Conservation (phyloP, 768 basidiomycete genomes). For the Tricholoma terreum region DNA sequence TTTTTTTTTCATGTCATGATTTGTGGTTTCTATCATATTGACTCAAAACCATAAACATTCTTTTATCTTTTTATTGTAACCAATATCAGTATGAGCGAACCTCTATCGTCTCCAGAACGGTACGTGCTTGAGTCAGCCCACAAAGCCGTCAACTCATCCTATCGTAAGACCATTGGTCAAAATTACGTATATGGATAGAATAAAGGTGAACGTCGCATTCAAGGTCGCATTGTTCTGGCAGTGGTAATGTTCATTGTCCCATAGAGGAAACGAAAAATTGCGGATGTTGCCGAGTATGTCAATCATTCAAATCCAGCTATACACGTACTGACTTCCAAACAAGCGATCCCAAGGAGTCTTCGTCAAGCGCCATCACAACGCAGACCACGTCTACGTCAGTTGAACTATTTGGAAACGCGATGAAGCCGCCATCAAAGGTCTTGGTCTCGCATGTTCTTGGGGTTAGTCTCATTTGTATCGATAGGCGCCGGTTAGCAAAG, state of each 20-base stretch:
- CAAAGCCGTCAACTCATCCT: not conserved
- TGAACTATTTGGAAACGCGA: not conserved
- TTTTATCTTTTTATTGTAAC: constrained; percentile 8
- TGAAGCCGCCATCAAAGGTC: not conserved
- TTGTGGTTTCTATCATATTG: not conserved
- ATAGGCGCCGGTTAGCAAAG: constrained; percentile 20
- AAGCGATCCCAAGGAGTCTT: constrained; percentile 11
- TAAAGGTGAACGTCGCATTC: constrained; percentile 32
- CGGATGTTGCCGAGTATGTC: constrained; percentile 17
- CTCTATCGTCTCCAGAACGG: constrained; percentile 16
- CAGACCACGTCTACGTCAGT: not conserved
- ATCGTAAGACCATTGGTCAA: constrained; percentile 19
- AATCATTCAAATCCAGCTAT: constrained; percentile 2
- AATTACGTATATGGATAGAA: constrained; percentile 32
- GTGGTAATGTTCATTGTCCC: constrained; percentile 9
- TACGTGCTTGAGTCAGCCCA: not conserved
- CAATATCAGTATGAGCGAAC: constrained; percentile 10
- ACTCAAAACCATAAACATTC: constrained; percentile 12
- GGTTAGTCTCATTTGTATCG: constrained; percentile 1
- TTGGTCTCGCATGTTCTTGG: not conserved
- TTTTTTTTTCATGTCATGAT: not conserved
- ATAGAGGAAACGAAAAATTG: constrained; percentile 24
- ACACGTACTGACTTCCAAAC: not conserved
- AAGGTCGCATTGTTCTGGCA: constrained; percentile 2
- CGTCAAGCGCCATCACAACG: constrained; percentile 1